phyloP scores from a whole-genome alignment of 352 stramenopile genomes.

The Pythium periplocum region DNA sequence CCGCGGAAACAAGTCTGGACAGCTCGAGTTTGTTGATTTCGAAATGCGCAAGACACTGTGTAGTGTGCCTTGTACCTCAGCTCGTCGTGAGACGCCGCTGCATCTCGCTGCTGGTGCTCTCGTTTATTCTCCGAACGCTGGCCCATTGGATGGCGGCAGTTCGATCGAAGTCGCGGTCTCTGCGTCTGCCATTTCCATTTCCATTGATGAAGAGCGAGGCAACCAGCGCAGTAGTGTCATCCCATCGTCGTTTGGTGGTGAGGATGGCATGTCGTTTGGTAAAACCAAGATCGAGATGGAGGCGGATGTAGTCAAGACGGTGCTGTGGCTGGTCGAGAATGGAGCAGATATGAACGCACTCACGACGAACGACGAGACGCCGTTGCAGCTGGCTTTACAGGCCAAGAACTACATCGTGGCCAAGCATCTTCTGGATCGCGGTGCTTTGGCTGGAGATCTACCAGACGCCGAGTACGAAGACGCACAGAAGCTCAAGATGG shows the following conservation, averaged over 20 bases:
- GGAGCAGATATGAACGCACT: constrained; percentile 37
- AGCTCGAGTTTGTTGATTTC: constrained; percentile 69
- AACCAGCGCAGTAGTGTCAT: constrained; percentile 15
- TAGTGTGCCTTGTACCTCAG: constrained; percentile 22
- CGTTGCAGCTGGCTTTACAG: constrained; percentile 33
- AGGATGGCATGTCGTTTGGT: neutral
- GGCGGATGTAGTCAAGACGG: constrained; percentile 28
- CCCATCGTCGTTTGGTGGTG: constrained; percentile 1
- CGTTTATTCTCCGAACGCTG: neutral
- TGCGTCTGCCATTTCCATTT: constrained; percentile 27
- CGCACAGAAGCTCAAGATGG: constrained; percentile 25
- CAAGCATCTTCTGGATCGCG: constrained; percentile 34
- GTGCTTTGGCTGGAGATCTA: constrained; percentile 22
- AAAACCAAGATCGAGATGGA: constrained; percentile 18
- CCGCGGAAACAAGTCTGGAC: constrained; percentile 41
- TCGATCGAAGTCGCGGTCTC: constrained; percentile 26
- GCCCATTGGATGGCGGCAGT: neutral
- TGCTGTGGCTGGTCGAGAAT: constrained; percentile 51
- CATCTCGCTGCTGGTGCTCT: constrained; percentile 47
- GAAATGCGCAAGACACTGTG: constrained; percentile 35
- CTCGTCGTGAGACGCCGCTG: constrained; percentile 44
- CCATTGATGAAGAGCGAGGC: constrained; percentile 19
- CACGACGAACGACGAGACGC: constrained; percentile 21
- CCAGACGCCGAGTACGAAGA: constrained; percentile 19
- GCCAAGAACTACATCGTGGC: constrained; percentile 25